Evolutionary conservation across 2,329 filamentous ascomycete species (phyloP).

Genomic region (Dothideomycetes sp.): DNA sequence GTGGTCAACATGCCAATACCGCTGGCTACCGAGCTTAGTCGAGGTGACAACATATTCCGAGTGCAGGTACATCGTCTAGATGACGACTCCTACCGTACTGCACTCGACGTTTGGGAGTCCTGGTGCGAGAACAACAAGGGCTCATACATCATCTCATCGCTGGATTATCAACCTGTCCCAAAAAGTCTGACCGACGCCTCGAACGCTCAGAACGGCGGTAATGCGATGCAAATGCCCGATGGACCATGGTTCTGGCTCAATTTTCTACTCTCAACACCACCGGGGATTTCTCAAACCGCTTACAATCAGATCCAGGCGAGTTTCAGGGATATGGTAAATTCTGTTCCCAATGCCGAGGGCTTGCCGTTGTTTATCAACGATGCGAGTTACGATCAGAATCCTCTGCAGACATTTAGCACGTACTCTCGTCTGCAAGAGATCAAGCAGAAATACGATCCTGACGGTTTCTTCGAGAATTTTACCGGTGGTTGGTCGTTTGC

Average conservation of each 20-base stretch:
- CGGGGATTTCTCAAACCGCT: slow-evolving; percentile 18
- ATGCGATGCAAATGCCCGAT: slow-evolving; percentile 29
- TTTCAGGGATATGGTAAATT: slow-evolving; percentile 24
- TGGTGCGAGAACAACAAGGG: slow-evolving; percentile 27
- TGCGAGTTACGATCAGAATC: slow-evolving; percentile 8
- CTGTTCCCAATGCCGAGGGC: slow-evolving; percentile 22
- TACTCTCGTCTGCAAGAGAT: slow-evolving; percentile 8
- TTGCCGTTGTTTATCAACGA: slow-evolving; percentile 13
- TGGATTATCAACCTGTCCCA: slow-evolving; percentile 26
- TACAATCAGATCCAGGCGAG: slow-evolving; percentile 25
- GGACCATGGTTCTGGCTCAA: slow-evolving; percentile 27
- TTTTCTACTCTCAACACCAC: slow-evolving; percentile 23
- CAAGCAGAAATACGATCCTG: slow-evolving; percentile 12
- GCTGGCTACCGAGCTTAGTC: slow-evolving; percentile 21
- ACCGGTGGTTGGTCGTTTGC: slow-evolving; percentile 7
- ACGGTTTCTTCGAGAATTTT: slow-evolving; percentile 3
- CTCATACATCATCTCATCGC: slow-evolving; percentile 19
- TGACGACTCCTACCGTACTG: slow-evolving; percentile 18
- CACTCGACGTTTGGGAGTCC: slow-evolving; percentile 22
- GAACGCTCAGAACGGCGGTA: slow-evolving; percentile 24
- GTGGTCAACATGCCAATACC: slow-evolving; percentile 29
- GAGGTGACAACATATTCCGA: slow-evolving; percentile 28
- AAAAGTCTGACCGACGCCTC: slow-evolving; percentile 26
- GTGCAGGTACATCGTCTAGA: slow-evolving; percentile 24
- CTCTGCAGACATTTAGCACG: slow-evolving; percentile 6